A percentile compares a stretch with the other conserved stretches of the same genome.
phyloP scores from a whole-genome alignment of 75 land plant species.

The Pinus tabuliformis region DNA sequence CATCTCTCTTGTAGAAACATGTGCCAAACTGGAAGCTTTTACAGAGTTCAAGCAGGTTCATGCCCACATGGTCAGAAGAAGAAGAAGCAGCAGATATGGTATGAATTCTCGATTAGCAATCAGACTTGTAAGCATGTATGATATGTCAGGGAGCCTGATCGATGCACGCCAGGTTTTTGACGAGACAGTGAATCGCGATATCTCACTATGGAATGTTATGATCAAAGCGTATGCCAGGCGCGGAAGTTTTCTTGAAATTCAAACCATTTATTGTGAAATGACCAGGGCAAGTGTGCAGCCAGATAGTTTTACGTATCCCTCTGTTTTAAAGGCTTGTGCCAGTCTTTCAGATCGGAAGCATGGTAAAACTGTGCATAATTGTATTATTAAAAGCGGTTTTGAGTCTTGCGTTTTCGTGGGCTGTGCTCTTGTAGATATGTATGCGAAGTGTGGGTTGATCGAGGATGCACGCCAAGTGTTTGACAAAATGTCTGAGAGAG shows the following conservation, averaged over 20 bases:
- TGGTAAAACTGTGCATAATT: constrained; percentile 13
- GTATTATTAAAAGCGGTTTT: constrained; percentile 7
- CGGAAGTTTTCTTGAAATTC: background rate
- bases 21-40: no score
- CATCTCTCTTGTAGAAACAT: no score
- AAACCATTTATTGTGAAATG: constrained; percentile 3
- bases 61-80: no score
- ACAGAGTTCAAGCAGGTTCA: no score
- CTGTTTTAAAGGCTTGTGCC: constrained; percentile 11
- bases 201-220: constrained; percentile 18
- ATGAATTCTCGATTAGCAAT: background rate
- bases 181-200: constrained; percentile 11
- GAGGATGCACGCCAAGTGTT: constrained; percentile 21
- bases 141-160: constrained; percentile 11
- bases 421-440: constrained; percentile 16
- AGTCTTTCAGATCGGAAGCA: constrained; percentile 11
- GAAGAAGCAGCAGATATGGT: no score
- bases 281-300: background rate
- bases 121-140: constrained; percentile 8
- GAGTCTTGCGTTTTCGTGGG: constrained; percentile 12
- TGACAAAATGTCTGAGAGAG: constrained; percentile 15
- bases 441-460: constrained; percentile 15
- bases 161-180: constrained; percentile 17
- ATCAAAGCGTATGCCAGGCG: constrained; percentile 16
- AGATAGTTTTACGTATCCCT: constrained; percentile 6